Evolutionary conservation across 371 early-diverging fungal genomes (phyloP), one percentile per base, ranked within the genome.

Genomic region (Apophysomyces trapeziformis): DNA sequence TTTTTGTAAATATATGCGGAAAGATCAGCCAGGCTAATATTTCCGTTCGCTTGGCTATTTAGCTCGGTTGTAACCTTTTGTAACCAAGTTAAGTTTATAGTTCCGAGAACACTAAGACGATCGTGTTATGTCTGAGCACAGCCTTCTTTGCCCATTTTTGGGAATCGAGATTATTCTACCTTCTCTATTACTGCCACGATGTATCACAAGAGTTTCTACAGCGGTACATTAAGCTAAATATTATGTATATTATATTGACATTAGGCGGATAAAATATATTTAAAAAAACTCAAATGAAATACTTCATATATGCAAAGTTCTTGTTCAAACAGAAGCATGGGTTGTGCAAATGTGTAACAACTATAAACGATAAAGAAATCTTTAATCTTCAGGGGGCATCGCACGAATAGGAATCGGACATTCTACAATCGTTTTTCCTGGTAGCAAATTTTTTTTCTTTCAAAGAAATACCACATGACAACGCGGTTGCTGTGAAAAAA

Each of bases 301-400:
- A 50, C 21, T 50, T 50, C 54, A 50, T 50, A 50, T 21, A 50
- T 50, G 54, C 54, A 8, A 50, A 50, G 54, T 16, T 50, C 21
- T 26, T n/a, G 5, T 21, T 26, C 5, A 50, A 41, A 21, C 54
- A 21, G 21, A 16, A 50, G 54, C 50, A 46, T 50, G 43, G 43
- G 63, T 45, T 12, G 58, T 35, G 58, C 58, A 58, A 36, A 26
- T 26, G 58, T 58, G 58, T 58, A 58, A 58, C 58, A 14, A 9
- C 54, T 21, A 50, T 16, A 16, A 16, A 50, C 54, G 32, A 26
- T 2, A 26, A 50, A 50, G 21, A 26, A 50, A 50, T 50, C 16
- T n/a, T 21, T 21, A 41, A 50, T 21, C 54, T 21, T 50, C 54
- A 50, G 54, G 54, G 54, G 54, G 16, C n/a, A 5, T 50, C 54